A percentile compares a stretch with the other conserved stretches of the same genome.
Conservation (phyloP, 345 rosid genomes). For the Citrus cavaleriei region DNA sequence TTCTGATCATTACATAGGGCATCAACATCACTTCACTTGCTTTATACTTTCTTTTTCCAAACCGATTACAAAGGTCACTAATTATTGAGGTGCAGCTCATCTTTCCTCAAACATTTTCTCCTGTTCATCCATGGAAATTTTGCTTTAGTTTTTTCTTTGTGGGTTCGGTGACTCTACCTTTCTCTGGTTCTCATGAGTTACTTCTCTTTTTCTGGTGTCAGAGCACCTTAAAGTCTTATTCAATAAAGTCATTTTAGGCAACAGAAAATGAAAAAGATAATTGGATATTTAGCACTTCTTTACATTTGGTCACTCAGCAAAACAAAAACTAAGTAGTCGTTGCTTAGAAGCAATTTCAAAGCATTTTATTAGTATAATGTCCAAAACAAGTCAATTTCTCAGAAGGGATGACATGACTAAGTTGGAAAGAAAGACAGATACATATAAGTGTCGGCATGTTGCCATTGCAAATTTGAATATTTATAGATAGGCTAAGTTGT, state of each 20-base stretch:
- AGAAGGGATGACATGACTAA: conserved; percentile 15
- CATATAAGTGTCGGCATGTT: conserved; percentile 7
- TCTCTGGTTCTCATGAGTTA: conserved; percentile 10
- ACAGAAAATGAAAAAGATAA: not conserved
- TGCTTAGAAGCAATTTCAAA: not conserved
- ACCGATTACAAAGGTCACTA: conserved; percentile 32
- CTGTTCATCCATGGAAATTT: conserved; percentile 10
- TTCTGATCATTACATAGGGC: conserved; percentile 42
- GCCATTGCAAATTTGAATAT: too few species aligned
- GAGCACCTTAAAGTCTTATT: not conserved
- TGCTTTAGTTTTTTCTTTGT: conserved; percentile 9
- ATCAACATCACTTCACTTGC: conserved; percentile 47
- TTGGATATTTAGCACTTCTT: too few species aligned
- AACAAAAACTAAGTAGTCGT: not conserved
- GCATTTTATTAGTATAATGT: not conserved
- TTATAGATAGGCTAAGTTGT: too few species aligned
- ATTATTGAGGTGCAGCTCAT: conserved; percentile 47
- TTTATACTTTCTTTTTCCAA: conserved; percentile 27
- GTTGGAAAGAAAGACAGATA: not conserved
- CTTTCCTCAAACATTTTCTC: conserved; percentile 14
- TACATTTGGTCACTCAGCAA: too few species aligned
- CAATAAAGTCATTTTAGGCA: conserved; percentile 1
- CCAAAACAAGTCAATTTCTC: conserved; percentile 17
- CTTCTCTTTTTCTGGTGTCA: conserved; percentile 15
- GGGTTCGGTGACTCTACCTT: conserved; percentile 13